These are phyloP conservation scores for Alopecurus myosuroides DNA, from an alignment of 176 grass and related monocot species.

Conservation along the genomic window DNA sequence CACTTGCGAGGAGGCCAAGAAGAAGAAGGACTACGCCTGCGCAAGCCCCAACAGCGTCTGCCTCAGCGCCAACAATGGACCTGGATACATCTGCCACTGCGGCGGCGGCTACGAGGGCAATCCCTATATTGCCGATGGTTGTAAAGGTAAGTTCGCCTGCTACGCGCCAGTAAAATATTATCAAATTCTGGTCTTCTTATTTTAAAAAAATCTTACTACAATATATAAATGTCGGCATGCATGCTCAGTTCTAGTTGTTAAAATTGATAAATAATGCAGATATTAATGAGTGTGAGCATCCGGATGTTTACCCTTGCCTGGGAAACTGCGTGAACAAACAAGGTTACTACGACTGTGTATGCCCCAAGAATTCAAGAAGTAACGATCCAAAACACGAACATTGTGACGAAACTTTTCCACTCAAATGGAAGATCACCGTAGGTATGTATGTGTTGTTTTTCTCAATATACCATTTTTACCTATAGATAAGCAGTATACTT, in stretches of 20 bases:
- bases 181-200: too few species aligned
- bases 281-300: conserved; percentile 4
- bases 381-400: neutral
- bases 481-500: too few species aligned
- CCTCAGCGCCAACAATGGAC: neutral
- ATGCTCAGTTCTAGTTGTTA: too few species aligned
- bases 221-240: too few species aligned
- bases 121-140: neutral
- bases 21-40: neutral
- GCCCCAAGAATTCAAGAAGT: neutral
- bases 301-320: neutral
- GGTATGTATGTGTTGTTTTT: neutral
- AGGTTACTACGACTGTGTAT: conserved; percentile 16
- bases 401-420: neutral
- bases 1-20: neutral
- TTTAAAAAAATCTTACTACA: too few species aligned
- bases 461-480: too few species aligned
- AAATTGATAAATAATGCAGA: neutral
- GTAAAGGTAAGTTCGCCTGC: conserved; percentile 13
- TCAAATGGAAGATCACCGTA: neutral
- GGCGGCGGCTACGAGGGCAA: conserved; percentile 9
- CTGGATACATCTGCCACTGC: conserved; percentile 19
- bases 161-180: too few species aligned
- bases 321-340: neutral
- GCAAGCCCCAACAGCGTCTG: neutral